Evolutionary conservation across 805 yeast genomes (phyloP).

Genomic region (Candida pseudoglaebosa): DNA sequence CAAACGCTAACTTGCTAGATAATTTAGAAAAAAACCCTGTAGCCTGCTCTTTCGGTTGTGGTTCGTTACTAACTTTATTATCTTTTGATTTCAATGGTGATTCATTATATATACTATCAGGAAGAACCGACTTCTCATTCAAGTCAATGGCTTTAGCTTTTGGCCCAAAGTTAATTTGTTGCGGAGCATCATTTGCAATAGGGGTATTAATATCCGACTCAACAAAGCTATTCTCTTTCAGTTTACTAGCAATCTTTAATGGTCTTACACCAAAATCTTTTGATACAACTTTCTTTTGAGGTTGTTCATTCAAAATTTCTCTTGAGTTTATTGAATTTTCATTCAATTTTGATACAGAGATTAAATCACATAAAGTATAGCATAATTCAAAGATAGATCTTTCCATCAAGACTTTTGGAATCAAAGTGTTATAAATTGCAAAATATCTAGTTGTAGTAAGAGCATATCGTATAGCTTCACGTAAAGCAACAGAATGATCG

Average conservation of each 20-base stretch:
- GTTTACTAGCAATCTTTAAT: conserved; percentile 59
- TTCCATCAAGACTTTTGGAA: conserved; percentile 70
- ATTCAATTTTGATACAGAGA: conserved; percentile 49
- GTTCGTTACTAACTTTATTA: neutral
- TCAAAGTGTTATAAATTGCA: conserved; percentile 51
- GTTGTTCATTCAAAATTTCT: conserved; percentile 1
- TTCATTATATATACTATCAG: conserved; percentile 1
- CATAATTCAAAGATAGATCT: conserved; percentile 73
- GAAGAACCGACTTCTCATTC: neutral
- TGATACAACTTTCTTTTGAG: conserved; percentile 2
- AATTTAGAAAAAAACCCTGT: conserved; percentile 4
- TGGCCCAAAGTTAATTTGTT: neutral
- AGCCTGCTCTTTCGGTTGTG: conserved; percentile 6
- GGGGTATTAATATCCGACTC: conserved; percentile 3
- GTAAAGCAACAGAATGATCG: conserved; percentile 46
- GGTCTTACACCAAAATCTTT: conserved; percentile 55
- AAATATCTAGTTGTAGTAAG: conserved; percentile 76
- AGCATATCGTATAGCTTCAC: conserved; percentile 68
- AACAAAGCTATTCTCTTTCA: conserved; percentile 14
- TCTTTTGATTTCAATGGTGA: conserved; percentile 1
- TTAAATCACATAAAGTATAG: conserved; percentile 58
- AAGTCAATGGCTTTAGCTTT: neutral
- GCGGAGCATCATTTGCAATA: neutral
- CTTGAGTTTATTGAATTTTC: conserved; percentile 9
- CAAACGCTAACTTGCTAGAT: neutral